A percentile compares a stretch with the other conserved stretches of the same genome.
phyloP scores from a whole-genome alignment of 805 yeast genomes.

The Metschnikowia vanudenii region DNA sequence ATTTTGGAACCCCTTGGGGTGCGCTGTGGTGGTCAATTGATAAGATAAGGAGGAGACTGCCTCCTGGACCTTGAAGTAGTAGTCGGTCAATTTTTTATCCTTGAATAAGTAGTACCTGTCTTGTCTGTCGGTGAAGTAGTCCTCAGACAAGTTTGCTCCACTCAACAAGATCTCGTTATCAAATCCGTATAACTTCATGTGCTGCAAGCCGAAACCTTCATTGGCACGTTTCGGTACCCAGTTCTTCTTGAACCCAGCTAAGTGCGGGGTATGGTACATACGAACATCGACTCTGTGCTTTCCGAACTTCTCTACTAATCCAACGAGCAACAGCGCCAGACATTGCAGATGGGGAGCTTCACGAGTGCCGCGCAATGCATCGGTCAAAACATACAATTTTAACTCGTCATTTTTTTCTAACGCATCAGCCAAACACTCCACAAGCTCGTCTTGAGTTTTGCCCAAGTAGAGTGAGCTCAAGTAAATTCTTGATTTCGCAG shows the following conservation, averaged over 20 bases:
- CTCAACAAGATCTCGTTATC: constrained; percentile 84
- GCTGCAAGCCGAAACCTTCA: constrained; percentile 92
- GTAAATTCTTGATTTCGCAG: constrained; percentile 68
- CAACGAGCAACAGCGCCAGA: constrained; percentile 72
- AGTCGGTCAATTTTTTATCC: constrained; percentile 57
- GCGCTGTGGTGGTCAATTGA: constrained; percentile 48
- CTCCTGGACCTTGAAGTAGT: constrained; percentile 68
- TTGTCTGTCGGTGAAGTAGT: constrained; percentile 92
- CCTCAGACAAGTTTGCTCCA: constrained; percentile 90
- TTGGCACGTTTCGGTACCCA: constrained; percentile 80
- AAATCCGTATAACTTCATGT: constrained; percentile 95
- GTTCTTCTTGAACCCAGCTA: constrained; percentile 61
- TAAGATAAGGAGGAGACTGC: constrained; percentile 73
- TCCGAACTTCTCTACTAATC: constrained; percentile 63
- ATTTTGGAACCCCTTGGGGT: constrained; percentile 36
- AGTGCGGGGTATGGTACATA: constrained; percentile 87
- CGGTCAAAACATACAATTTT: constrained; percentile 71
- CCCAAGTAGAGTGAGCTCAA: constrained; percentile 88
- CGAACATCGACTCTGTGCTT: constrained; percentile 70
- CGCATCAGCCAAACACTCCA: constrained; percentile 61
- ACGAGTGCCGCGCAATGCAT: constrained; percentile 88
- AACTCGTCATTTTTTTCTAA: constrained; percentile 57
- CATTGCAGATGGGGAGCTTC: constrained; percentile 74
- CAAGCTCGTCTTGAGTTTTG: constrained; percentile 71
- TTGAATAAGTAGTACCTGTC: constrained; percentile 83